A percentile compares a stretch with the other conserved stretches of the same genome.
phyloP scores from a whole-genome alignment of 768 basidiomycete genomes.

The Amanita phalloides region DNA sequence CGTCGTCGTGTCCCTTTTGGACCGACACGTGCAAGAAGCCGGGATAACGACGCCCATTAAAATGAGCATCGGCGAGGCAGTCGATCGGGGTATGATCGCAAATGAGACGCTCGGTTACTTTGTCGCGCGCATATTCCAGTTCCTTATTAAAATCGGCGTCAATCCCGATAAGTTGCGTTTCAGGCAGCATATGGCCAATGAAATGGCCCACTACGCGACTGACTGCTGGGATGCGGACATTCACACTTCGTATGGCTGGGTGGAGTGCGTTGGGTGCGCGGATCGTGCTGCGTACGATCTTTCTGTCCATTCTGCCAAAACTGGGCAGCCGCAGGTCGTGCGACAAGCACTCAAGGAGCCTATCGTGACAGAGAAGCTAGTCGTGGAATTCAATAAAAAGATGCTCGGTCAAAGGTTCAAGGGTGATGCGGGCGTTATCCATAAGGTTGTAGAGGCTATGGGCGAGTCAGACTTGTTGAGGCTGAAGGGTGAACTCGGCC shows the following conservation, averaged over 20 bases:
- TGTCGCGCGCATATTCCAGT: constrained; percentile 83
- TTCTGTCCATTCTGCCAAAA: constrained; percentile 76
- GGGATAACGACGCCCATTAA: constrained; percentile 55
- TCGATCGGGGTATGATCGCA: constrained; percentile 76
- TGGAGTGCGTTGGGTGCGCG: constrained; percentile 98
- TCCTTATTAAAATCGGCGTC: constrained; percentile 87
- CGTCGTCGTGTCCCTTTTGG: constrained; percentile 64
- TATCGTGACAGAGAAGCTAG: constrained; percentile 68
- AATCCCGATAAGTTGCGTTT: constrained; percentile 76
- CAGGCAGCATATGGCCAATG: constrained; percentile 97
- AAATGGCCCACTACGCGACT: constrained; percentile 99
- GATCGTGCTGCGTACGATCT: constrained; percentile 97
- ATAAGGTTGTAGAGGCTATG: constrained; percentile 54
- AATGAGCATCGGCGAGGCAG: constrained; percentile 84
- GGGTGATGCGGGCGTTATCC: constrained; percentile 61
- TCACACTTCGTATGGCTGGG: constrained; percentile 84
- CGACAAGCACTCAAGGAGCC: constrained; percentile 81
- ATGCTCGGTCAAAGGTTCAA: constrained; percentile 82
- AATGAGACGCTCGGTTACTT: constrained; percentile 99
- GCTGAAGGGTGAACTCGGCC: constrained; percentile 60
- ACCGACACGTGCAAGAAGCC: constrained; percentile 71
- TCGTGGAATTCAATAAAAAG: constrained; percentile 82
- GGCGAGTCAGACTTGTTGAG: constrained; percentile 52
- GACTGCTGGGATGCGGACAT: constrained; percentile 99
- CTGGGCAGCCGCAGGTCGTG: constrained; percentile 79